A percentile compares a stretch with the other conserved stretches of the same genome.
Evolutionary conservation across 2,329 filamentous ascomycete genomes (phyloP).

Genomic region (Esteya vermicola): DNA sequence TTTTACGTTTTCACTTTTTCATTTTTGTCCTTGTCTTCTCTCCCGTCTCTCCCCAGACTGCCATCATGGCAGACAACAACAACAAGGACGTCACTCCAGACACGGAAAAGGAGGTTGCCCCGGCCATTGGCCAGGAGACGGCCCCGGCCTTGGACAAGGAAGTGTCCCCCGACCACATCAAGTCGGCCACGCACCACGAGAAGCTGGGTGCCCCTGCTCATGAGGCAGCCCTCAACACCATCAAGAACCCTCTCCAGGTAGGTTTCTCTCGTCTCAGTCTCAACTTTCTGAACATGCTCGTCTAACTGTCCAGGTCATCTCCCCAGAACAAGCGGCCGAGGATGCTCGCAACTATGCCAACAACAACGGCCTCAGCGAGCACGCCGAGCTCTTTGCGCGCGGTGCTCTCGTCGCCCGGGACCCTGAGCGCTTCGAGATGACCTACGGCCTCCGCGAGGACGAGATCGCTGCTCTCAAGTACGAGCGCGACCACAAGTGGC

Average conservation of each 20-base stretch:
- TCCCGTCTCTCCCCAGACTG: not conserved
- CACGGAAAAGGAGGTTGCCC: no score
- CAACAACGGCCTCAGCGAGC: slow-evolving; percentile 39
- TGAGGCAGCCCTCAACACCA: not conserved
- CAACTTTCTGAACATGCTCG: no score
- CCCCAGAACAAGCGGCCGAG: not conserved
- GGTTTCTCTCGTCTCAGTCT: not conserved
- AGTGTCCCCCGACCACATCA: no score
- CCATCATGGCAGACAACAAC: not conserved
- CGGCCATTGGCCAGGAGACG: no score
- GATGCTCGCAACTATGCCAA: slow-evolving; percentile 1
- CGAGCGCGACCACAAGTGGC: slow-evolving; percentile 55
- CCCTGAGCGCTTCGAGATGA: slow-evolving; percentile 44
- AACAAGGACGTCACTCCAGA: not conserved
- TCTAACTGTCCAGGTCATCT: not conserved
- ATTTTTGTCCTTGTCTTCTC: not conserved
- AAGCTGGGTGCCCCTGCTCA: not conserved
- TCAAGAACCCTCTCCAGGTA: not conserved
- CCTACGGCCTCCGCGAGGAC: slow-evolving; percentile 32
- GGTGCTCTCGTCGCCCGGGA: slow-evolving; percentile 63
- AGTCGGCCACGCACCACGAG: not conserved
- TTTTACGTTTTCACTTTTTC: not conserved
- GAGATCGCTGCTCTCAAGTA: slow-evolving; percentile 48
- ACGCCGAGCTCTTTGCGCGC: slow-evolving; percentile 44
- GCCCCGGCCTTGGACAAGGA: no score